phyloP scores from a whole-genome alignment of 2,329 filamentous ascomycete species.

The Nothomitra cinnamomea region DNA sequence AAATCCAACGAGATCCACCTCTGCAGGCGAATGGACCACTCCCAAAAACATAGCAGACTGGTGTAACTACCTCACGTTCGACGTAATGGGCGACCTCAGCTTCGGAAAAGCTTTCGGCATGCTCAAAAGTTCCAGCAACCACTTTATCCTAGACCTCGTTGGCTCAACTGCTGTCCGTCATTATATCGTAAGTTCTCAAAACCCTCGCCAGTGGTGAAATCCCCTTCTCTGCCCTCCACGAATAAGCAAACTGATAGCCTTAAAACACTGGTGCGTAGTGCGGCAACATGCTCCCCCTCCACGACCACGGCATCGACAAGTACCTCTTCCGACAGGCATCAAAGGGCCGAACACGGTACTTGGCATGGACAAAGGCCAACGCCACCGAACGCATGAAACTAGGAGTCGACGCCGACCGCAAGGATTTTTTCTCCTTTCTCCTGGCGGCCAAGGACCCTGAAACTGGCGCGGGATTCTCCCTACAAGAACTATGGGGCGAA shows the following conservation, averaged over 20 bases:
- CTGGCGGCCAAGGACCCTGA: constrained; percentile 10
- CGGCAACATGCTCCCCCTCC: constrained; percentile 52
- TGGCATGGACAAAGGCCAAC: constrained; percentile 52
- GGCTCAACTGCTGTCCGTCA: constrained; percentile 51
- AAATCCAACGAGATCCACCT: constrained; percentile 19
- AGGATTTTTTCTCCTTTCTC: constrained; percentile 11
- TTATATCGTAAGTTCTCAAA: constrained; percentile 34
- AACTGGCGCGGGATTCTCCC: constrained; percentile 14
- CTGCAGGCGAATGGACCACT: constrained; percentile 30
- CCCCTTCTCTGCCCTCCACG: too few relatives aligned
- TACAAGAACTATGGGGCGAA: constrained; percentile 36
- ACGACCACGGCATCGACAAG: constrained; percentile 48
- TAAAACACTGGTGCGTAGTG: constrained; percentile 24
- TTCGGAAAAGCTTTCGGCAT: constrained; percentile 72
- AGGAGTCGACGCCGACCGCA: constrained; percentile 35
- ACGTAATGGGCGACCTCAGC: constrained; percentile 45
- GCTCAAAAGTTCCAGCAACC: constrained; percentile 43
- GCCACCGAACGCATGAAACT: constrained; percentile 48
- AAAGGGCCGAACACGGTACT: constrained; percentile 49
- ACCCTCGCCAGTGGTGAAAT: too few relatives aligned
- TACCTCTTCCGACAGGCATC: constrained; percentile 51
- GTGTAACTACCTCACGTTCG: constrained; percentile 55
- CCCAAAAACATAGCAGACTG: constrained; percentile 46
- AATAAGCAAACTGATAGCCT: too few relatives aligned
- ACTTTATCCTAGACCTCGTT: constrained; percentile 50